Conservation (phyloP, 2,329 filamentous ascomycete genomes). For the Pyricularia pennisetigena region DNA sequence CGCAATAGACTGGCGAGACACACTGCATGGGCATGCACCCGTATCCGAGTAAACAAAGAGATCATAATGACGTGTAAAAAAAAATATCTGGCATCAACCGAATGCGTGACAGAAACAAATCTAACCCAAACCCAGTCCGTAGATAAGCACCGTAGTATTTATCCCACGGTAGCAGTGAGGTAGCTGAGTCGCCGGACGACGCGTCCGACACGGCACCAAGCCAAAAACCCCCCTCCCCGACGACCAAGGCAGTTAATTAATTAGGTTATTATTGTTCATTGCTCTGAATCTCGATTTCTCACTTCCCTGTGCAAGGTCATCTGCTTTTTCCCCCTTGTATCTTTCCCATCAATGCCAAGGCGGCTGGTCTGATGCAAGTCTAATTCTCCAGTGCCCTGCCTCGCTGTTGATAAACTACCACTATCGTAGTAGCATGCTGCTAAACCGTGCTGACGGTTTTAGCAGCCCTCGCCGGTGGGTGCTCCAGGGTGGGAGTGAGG, state of each 20-base stretch:
- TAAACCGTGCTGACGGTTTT: background rate
- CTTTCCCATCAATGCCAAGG: background rate
- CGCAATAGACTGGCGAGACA: background rate
- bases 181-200: too few species aligned
- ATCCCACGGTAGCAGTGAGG: too few species aligned
- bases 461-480: background rate
- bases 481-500: background rate
- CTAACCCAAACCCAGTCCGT: too few species aligned
- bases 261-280: background rate
- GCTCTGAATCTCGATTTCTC: background rate
- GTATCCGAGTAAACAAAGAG: background rate
- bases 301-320: background rate
- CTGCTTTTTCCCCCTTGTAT: background rate
- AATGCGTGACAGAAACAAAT: too few species aligned
- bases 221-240: background rate
- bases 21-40: background rate
- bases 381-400: background rate
- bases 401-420: background rate
- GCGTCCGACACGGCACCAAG: too few species aligned
- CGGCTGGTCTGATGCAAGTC: background rate
- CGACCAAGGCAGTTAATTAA: background rate
- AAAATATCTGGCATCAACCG: background rate
- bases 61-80: background rate
- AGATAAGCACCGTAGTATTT: too few species aligned
- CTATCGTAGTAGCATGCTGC: too few species aligned